Base-by-base conservation (phyloP, 225 moss, liverwort and hornwort genomes). In the Anthoceros angustus region DNA sequence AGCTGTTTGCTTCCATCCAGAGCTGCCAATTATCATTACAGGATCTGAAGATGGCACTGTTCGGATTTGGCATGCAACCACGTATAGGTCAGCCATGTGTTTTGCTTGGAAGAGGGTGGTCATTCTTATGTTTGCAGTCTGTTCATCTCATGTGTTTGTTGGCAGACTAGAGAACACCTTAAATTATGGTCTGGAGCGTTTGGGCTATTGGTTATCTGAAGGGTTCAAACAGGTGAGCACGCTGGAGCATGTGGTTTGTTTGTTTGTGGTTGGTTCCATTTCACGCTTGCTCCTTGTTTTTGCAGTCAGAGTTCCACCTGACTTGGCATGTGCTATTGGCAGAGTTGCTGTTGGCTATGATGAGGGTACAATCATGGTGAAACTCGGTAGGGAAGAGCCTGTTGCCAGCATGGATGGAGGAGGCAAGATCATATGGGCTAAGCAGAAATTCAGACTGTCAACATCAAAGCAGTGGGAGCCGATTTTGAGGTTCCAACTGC, bases 21-120 rank as follows among this genome's bases (percentile, higher is more conserved):
- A 95, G 72, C 86, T 95, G 41, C 94, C 91, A 6, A 79, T 95
- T 14, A 91, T 95, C 50, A 62, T 95, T 41, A 95, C 91, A 41
- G 94, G 94, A 48, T 95, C 94, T 71, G 94, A 95, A 78, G 94
- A 95, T 85, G 94, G 94, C 64, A 90, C 94, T 20, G 85, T 91
- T 70, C 94, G 94, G 69, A 88, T 95, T 62, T 95, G 94, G 94
- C 94, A 95, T 80, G 85, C 91, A 61, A 95, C 94, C 25, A 91
- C 94, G 1, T 94, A 94, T 69, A 87, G 93, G 75, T 82, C 65
- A 64, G n/a, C 7, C 20, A 10, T 67, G 32, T 8, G 10, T 24
- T 60, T 15, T 68, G 18, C 7, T 10, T 60, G 25, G 32, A 49
- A 39, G 16, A 15, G 12, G 68, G 2, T 18, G 20, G 45, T 12